These are phyloP conservation scores for Wickerhamiella shivajii DNA, from an alignment of 805 yeast genomes.

Conservation along the genomic window DNA sequence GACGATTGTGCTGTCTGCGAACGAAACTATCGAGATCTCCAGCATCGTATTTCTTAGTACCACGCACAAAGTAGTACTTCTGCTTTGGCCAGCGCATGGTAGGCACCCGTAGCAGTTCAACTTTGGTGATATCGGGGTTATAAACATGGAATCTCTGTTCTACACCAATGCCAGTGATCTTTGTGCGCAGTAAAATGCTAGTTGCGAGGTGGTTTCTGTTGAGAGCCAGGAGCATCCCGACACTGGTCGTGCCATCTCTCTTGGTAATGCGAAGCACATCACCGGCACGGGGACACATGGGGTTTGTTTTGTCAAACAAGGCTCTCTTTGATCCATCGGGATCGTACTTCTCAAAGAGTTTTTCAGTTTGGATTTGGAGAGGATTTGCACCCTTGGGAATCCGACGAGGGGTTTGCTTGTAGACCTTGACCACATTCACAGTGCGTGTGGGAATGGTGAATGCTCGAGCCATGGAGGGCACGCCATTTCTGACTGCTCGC, in stretches of 20 bases:
- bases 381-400: slow-evolving; percentile 23
- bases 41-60: slow-evolving; percentile 27
- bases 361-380: slow-evolving; percentile 33
- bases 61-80: slow-evolving; percentile 84
- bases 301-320: slow-evolving; percentile 33
- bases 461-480: slow-evolving; percentile 8
- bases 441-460: slow-evolving; percentile 31
- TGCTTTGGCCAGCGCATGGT: slow-evolving; percentile 55
- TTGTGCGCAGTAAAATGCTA: slow-evolving; percentile 69
- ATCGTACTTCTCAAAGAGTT: slow-evolving; percentile 47
- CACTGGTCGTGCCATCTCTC: slow-evolving; percentile 40
- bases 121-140: slow-evolving; percentile 61
- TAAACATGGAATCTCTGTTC: slow-evolving; percentile 70
- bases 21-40: slow-evolving; percentile 25
- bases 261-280: slow-evolving; percentile 69
- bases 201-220: slow-evolving; percentile 61
- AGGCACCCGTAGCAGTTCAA: slow-evolving; percentile 69
- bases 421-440: slow-evolving; percentile 23
- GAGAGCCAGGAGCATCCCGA: slow-evolving; percentile 68
- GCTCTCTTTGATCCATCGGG: slow-evolving; percentile 53
- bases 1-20: slow-evolving; percentile 21
- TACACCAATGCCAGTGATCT: slow-evolving; percentile 67
- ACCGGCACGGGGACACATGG: slow-evolving; percentile 54
- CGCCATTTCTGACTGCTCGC: background rate
- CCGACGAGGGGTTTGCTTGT: slow-evolving; percentile 23